These are phyloP conservation scores for Chaetothyriales sp. DNA, from an alignment of 2,329 filamentous ascomycete genomes.

Conservation along the genomic window DNA sequence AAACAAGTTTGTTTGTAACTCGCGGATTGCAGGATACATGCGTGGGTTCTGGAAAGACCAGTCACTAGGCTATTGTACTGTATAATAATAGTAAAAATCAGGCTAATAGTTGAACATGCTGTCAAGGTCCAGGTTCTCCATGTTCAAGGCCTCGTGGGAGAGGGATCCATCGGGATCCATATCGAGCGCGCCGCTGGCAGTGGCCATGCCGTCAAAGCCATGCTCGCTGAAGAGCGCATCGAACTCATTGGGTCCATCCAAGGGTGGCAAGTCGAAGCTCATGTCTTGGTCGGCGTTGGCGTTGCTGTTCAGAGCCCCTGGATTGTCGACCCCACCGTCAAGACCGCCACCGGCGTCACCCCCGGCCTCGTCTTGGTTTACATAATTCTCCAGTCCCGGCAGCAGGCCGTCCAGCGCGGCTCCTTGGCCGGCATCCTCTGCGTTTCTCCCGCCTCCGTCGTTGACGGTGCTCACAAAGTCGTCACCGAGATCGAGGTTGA, in stretches of 20 bases:
- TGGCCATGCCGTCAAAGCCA: constrained; percentile 33
- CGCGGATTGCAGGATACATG: not conserved
- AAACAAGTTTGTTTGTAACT: not conserved
- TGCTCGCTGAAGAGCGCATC: constrained; percentile 28
- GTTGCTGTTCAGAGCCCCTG: constrained; percentile 4
- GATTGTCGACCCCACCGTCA: constrained; percentile 19
- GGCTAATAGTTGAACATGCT: constrained; percentile 11
- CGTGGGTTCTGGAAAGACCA: not conserved
- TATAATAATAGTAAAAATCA: not conserved
- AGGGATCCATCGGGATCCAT: constrained; percentile 5
- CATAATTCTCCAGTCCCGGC: constrained; percentile 23
- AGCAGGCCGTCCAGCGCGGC: constrained; percentile 20
- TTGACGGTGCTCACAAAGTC: constrained; percentile 24
- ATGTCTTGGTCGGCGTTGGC: constrained; percentile 6
- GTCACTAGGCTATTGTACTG: not conserved
- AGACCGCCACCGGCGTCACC: constrained; percentile 17
- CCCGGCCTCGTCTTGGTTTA: constrained; percentile 19
- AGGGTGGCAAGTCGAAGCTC: constrained; percentile 13
- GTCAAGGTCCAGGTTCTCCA: constrained; percentile 8
- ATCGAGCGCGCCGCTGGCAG: constrained; percentile 20
- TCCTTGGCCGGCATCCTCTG: constrained; percentile 8
- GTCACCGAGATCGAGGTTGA: constrained; percentile 29
- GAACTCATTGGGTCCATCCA: constrained; percentile 16
- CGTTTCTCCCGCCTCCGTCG: constrained; percentile 26
- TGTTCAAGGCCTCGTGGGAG: constrained; percentile 9